phyloP scores from a whole-genome alignment of 2,329 filamentous ascomycete genomes.

The Paecilomyces niveus region DNA sequence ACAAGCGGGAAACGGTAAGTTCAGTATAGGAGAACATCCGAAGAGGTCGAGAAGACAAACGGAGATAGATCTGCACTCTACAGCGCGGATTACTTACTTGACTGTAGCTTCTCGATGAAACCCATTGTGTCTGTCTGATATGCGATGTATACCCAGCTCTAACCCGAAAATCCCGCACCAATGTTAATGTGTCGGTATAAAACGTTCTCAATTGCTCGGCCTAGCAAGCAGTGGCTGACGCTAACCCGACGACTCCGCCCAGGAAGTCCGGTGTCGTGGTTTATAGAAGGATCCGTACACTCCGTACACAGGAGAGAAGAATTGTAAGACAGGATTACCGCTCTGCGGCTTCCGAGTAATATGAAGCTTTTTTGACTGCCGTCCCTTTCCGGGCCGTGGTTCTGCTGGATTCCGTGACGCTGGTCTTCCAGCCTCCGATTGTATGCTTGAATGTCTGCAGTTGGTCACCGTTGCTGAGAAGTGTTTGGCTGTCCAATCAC shows the following conservation, averaged over 20 bases:
- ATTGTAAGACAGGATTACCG: neutral
- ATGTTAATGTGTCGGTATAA: neutral
- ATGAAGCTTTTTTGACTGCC: neutral
- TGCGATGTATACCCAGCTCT: neutral
- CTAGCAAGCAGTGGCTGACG: neutral
- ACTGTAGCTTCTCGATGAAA: slow-evolving; percentile 44
- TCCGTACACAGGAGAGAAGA: neutral
- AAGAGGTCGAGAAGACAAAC: neutral
- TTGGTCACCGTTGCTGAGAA: neutral
- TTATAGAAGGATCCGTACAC: neutral
- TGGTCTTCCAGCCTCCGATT: neutral
- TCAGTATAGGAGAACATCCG: neutral
- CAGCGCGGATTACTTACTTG: slow-evolving; percentile 32
- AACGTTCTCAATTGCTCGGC: neutral
- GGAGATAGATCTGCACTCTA: neutral
- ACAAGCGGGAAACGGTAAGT: neutral
- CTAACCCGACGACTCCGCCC: neutral
- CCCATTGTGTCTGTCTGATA: slow-evolving; percentile 33
- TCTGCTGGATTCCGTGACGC: neutral
- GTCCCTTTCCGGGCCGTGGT: neutral
- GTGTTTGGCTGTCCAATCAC: neutral
- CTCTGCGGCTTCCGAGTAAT: neutral
- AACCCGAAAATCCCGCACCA: neutral
- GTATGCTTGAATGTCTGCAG: neutral
- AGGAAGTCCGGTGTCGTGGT: neutral